Base-by-base conservation (phyloP, 345 rosid genomes). In the Passiflora organensis region DNA sequence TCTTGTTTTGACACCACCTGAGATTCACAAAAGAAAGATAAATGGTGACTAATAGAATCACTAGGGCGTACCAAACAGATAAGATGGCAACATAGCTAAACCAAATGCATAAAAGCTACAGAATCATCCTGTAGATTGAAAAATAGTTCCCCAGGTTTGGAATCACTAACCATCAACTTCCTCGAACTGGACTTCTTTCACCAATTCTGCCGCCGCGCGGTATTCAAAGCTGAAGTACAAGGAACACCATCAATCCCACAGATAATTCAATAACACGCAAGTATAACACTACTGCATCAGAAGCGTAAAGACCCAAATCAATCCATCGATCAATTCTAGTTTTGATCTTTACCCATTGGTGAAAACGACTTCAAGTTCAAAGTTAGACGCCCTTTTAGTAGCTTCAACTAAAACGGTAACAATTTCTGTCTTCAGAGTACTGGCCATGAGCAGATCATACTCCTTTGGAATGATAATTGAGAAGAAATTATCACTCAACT, bases 401-500 rank as follows among this genome's bases (percentile, higher is more conserved):
- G 87, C 90, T 74, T 94, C 96, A 28, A 78, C 86, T 64, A 94
- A 71, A 42, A 83, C 80, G 12, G 85, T 78, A 57, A 85, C 96
- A 43, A 94, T 89, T 66, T 94, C 99, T 17, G 85, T 79, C 76
- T 89, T 94, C 20, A 96, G 80, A 16, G 97, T 83, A 46, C 96
- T 85, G 28, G 97, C 95, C 91, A 89, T 82, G 44, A 94, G 88
- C 6, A 89, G 53, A 76, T 94, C 99, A 65, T 94, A 94, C 75
- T 89, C 99, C 0, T 87, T 87, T 12, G 97, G 97, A 44, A 94
- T 68, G 28, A 94, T 71, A 59, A 94, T 64, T 0, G 97, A 81
- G 53, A 89, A 83, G 80, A 94, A 94, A 71, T 87, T 86, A 72
- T 94, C 97, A 39, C 81, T 72, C 19, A 87, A 62, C 67, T 89